Evolutionary conservation across 208 protist species (phyloP).

Genomic region (Trypanosoma congolense): DNA sequence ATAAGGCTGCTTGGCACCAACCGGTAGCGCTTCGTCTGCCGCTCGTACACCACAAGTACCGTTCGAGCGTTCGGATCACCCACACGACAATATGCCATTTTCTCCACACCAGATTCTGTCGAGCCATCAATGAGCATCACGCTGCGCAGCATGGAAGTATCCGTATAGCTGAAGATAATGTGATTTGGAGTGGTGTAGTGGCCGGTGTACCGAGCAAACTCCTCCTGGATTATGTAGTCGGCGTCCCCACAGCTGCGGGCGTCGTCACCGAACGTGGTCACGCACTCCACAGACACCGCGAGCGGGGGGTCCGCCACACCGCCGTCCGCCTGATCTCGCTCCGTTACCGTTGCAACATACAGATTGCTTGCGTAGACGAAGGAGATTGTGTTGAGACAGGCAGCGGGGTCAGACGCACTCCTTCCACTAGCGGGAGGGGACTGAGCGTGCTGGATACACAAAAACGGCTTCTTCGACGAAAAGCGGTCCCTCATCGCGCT

Average conservation of each 20-base stretch:
- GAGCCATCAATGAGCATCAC: slow-evolving; percentile 48
- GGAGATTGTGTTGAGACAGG: slow-evolving; percentile 25
- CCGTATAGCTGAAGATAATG: slow-evolving; percentile 73
- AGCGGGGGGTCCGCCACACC: slow-evolving; percentile 14
- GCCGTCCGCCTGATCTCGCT: slow-evolving; percentile 12
- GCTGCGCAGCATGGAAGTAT: slow-evolving; percentile 57
- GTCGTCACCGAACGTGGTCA: slow-evolving; percentile 65
- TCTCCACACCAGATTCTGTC: slow-evolving; percentile 32
- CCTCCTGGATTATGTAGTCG: slow-evolving; percentile 91
- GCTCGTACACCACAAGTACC: slow-evolving; percentile 56
- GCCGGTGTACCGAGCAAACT: slow-evolving; percentile 85
- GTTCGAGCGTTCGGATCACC: slow-evolving; percentile 69
- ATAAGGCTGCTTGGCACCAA: slow-evolving; percentile 44
- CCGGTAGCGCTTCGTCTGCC: slow-evolving; percentile 22
- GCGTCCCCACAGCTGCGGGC: slow-evolving; percentile 70
- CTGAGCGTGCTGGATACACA: slow-evolving; percentile 42
- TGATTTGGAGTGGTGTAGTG: slow-evolving; percentile 74
- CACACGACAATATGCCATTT: slow-evolving; percentile 74
- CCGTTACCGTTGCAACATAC: slow-evolving; percentile 52
- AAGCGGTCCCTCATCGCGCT: slow-evolving; percentile 36
- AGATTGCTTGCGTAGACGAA: slow-evolving; percentile 77
- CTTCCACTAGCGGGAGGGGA: slow-evolving; percentile 9
- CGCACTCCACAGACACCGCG: slow-evolving; percentile 32
- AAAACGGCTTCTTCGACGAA: slow-evolving; percentile 38
- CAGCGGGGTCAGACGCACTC: not conserved